Conservation (phyloP, 768 basidiomycete species). For the Pleurotus djamor region DNA sequence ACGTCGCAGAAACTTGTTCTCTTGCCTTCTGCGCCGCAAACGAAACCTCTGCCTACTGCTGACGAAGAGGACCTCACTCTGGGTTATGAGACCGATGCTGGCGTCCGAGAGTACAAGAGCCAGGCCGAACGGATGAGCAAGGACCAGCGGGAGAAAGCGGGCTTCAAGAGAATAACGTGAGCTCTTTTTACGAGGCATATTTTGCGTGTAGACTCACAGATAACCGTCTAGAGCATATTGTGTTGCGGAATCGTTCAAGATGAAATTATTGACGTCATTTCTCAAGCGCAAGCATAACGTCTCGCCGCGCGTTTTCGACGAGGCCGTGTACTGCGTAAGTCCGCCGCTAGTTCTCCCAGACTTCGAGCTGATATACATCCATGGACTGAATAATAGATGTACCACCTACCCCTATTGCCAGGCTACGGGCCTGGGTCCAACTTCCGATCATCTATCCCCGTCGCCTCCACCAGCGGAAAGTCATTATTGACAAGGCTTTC, state of each 20-base stretch:
- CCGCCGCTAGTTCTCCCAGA: neutral
- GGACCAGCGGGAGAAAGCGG: slow-evolving; percentile 76
- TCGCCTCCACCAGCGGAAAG: slow-evolving; percentile 47
- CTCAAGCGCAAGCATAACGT: slow-evolving; percentile 95
- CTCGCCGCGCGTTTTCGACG: slow-evolving; percentile 82
- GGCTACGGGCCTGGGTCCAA: slow-evolving; percentile 87
- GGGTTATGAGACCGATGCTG: slow-evolving; percentile 65
- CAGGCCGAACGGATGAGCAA: slow-evolving; percentile 89
- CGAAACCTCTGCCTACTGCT: slow-evolving; percentile 55
- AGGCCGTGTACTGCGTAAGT: slow-evolving; percentile 89
- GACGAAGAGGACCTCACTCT: slow-evolving; percentile 50
- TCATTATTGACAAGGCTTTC: slow-evolving; percentile 69
- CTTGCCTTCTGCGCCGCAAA: slow-evolving; percentile 88
- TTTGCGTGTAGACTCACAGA: slow-evolving; percentile 17
- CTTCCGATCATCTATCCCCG: slow-evolving; percentile 78
- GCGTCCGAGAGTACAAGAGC: slow-evolving; percentile 77
- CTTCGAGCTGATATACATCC: neutral
- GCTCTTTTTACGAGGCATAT: neutral
- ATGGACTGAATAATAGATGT: slow-evolving; percentile 54
- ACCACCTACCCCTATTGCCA: slow-evolving; percentile 87
- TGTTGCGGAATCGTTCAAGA: slow-evolving; percentile 79
- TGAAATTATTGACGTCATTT: slow-evolving; percentile 82
- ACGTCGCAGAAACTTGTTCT: slow-evolving; percentile 89
- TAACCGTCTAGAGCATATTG: slow-evolving; percentile 89
- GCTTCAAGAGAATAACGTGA: slow-evolving; percentile 28